Base-by-base conservation (phyloP, 2,329 filamentous ascomycete genomes). In the Incumbomyces lentus region DNA sequence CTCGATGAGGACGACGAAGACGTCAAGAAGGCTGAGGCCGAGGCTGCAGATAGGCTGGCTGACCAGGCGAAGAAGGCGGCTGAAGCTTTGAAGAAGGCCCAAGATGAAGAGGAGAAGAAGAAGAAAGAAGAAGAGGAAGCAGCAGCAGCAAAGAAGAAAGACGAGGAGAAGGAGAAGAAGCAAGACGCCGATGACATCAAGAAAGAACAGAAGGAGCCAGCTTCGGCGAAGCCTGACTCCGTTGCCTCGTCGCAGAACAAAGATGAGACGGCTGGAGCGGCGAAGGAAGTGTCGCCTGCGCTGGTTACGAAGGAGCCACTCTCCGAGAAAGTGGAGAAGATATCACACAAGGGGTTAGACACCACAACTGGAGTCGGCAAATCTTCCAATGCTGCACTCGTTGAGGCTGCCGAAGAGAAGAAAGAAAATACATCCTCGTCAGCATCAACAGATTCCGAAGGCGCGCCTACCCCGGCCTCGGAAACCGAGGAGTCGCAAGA, bases 41-140 rank as follows among this genome's bases (percentile, higher is more conserved):
- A 45, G 17, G 42, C 33, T 14, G 19, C 19, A 17, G 14, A 13
- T 12, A 2, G 34, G 14, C 7, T 37, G 16, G 22, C 10, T 6
- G 33, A 45, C 4, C 33, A 45, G n/a, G 33, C 16, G 8, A 19
- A 45, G 34, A 45, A 45, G 22, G 42, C 33, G 10, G 18, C 8
- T 14, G 34, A 45, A 29, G 31, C 41, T 26, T 14, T 45, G 17
- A 37, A 38, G 32, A 45, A 45, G n/a, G 33, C 34, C 16, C 7
- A 45, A 38, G 42, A 37, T n/a, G 42, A 37, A 37, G 34, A 45
- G 42, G 30, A 42, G 40, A 6, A 42, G 29, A 42, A 42, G 40
- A 10, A 42, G 26, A 14, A 41, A 16, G 39, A 41, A 30, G 8
- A 41, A 29, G 10, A 41, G 39, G n/a, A n/a, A n/a, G n/a, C n/a